phyloP scores from a whole-genome alignment of 768 basidiomycete genomes.

The Rhodotorula kratochvilovae region DNA sequence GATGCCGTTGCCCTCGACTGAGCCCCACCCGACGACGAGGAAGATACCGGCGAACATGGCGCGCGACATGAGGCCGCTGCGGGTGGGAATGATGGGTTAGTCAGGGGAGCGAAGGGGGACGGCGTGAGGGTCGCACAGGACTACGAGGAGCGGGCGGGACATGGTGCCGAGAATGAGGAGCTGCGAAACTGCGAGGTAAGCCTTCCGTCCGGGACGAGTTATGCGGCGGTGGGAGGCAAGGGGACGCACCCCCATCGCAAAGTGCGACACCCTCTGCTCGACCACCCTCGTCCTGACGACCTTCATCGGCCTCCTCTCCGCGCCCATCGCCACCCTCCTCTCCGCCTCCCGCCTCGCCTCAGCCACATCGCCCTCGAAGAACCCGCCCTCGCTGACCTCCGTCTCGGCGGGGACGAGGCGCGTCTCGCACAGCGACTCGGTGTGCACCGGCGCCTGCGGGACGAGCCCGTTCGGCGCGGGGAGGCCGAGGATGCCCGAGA shows the following conservation, averaged over 20 bases:
- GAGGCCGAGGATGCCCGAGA: slow-evolving; percentile 69
- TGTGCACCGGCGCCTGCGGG: slow-evolving; percentile 80
- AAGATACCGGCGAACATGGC: slow-evolving; percentile 48
- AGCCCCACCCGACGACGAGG: slow-evolving; percentile 69
- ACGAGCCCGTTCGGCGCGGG: slow-evolving; percentile 71
- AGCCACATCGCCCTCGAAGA: slow-evolving; percentile 35
- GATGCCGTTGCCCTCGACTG: slow-evolving; percentile 74
- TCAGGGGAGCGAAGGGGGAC: not conserved
- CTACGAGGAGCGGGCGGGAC: slow-evolving; percentile 72
- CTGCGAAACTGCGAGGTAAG: not conserved
- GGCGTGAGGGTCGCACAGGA: slow-evolving; percentile 51
- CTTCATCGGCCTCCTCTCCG: slow-evolving; percentile 35
- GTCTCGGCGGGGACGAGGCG: slow-evolving; percentile 31
- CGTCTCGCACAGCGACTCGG: slow-evolving; percentile 58
- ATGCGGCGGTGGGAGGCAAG: not conserved
- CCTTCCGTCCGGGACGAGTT: not conserved
- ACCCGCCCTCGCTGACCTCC: slow-evolving; percentile 28
- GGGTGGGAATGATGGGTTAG: not conserved
- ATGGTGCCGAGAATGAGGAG: slow-evolving; percentile 61
- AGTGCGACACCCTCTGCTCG: slow-evolving; percentile 87
- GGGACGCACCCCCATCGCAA: slow-evolving; percentile 73
- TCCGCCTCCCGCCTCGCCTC: slow-evolving; percentile 12
- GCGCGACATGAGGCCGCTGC: slow-evolving; percentile 64
- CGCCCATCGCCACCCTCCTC: slow-evolving; percentile 17
- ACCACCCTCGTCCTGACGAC: slow-evolving; percentile 61